Evolutionary conservation across 2,329 filamentous ascomycete species (phyloP), one percentile per base, ranked within the genome.

Genomic region (Arthroderma uncinatum): DNA sequence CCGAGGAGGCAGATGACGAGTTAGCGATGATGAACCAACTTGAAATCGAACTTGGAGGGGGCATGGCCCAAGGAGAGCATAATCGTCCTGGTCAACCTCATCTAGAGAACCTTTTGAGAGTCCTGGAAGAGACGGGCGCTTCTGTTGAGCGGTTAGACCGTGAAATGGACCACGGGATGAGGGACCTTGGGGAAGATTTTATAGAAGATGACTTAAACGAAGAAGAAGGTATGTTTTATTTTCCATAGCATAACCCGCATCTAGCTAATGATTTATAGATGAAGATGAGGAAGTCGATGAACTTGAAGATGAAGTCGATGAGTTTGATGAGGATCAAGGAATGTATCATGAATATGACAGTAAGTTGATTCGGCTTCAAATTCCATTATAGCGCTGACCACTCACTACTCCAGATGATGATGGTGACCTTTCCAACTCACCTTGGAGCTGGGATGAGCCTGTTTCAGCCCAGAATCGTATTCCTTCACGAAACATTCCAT

Each of bases 401-500:
- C 16, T 57, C 12, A 56, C n/a, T 21, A 16, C 4, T 40, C 19
- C 34, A 59, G 64, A 68, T 70, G 64, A 68, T 58, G 69, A 72
- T 59, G 64, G 67, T 58, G 71, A 72, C 50, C 30, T 56, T 9
- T 25, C 25, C 16, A 61, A 62, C 19, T 65, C 71, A 48, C 74
- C 74, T 9, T 79, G 78, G 73, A 77, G 73, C 44, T 79, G 77
- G 76, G 74, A 75, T 58, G 86, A 89, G 54, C 81, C 69, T 55
- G 62, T 69, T 60, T 56, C 66, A 52, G 62, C 70, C 57, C 75
- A 78, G 50, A 69, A 80, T 55, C 80, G 83, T 42, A 78, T 83
- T 63, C 79, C 79, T 58, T 78, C 78, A 59, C 72, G 73, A 52
- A 68, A 78, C 65, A 80, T 81, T 25, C 80, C 79, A 61, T 80